phyloP scores from a whole-genome alignment of 257 asterid genomes.

The Cruciata laevipes region DNA sequence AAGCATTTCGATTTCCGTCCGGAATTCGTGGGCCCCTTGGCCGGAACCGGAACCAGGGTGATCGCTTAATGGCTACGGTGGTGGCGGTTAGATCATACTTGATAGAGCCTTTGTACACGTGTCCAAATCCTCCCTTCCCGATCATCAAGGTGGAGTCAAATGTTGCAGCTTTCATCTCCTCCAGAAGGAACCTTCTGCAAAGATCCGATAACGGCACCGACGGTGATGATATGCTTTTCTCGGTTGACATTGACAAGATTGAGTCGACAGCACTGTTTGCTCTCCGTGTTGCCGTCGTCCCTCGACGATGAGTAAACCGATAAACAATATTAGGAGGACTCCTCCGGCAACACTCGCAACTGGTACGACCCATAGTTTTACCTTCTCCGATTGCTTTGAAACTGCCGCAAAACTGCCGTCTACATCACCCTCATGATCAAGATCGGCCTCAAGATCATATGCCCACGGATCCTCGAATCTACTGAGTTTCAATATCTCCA shows the following conservation, averaged over 20 bases:
- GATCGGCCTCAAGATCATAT: too few relatives aligned
- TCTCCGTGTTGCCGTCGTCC: conserved; percentile 22
- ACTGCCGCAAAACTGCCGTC: neutral
- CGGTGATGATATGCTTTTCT: conserved; percentile 12
- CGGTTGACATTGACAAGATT: conserved; percentile 16
- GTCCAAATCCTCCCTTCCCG: conserved; percentile 58
- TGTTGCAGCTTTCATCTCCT: conserved; percentile 42
- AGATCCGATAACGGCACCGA: conserved; percentile 22
- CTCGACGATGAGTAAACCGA: conserved; percentile 19
- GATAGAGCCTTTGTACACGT: conserved; percentile 44
- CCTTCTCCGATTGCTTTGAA: too few relatives aligned
- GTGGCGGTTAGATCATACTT: conserved; percentile 12
- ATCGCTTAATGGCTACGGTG: conserved; percentile 40
- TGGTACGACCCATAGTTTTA: neutral
- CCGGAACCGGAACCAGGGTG: conserved; percentile 29
- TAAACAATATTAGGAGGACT: conserved; percentile 13
- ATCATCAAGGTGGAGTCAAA: conserved; percentile 30
- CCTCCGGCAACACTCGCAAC: conserved; percentile 17
- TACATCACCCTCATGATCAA: neutral
- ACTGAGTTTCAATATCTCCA: conserved; percentile 46
- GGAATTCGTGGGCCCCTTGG: conserved; percentile 51
- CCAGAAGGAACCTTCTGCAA: conserved; percentile 29
- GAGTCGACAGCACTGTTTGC: neutral
- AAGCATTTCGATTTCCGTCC: conserved; percentile 55
- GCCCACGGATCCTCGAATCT: neutral